Evolutionary conservation across 2,329 filamentous ascomycete genomes (phyloP).

Genomic region (Parasarocladium wereldwijsianum): DNA sequence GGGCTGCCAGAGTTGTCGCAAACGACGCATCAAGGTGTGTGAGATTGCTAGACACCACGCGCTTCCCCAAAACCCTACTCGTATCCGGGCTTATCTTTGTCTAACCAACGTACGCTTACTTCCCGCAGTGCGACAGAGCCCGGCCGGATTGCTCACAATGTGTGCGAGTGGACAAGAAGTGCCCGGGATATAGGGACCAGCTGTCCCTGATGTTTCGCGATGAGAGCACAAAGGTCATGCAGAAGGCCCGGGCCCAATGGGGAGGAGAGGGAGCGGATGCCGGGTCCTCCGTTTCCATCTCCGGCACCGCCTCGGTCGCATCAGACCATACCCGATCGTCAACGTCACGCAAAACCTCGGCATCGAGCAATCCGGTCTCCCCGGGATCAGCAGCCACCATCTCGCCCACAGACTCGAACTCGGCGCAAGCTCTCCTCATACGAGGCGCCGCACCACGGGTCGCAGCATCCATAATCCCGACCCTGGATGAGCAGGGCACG

Average conservation of each 20-base stretch:
- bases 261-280: slow-evolving; percentile 14
- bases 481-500: slow-evolving; percentile 29
- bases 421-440: no score
- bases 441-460: slow-evolving; percentile 5
- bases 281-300: not conserved
- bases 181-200: slow-evolving; percentile 50
- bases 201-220: slow-evolving; percentile 52
- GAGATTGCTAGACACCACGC: no score
- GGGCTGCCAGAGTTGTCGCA: slow-evolving; percentile 38
- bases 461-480: slow-evolving; percentile 20
- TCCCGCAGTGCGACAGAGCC: slow-evolving; percentile 41
- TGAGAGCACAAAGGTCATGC: slow-evolving; percentile 47
- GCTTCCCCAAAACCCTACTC: no score
- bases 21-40: slow-evolving; percentile 39
- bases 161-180: slow-evolving; percentile 41
- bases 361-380: no score
- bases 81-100: not conserved
- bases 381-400: not conserved
- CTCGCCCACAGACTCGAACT: not conserved
- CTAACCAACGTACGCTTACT: slow-evolving; percentile 1
- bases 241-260: slow-evolving; percentile 40
- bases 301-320: no score
- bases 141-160: slow-evolving; percentile 49
- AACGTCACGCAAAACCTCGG: no score
- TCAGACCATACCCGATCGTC: no score